phyloP scores from a whole-genome alignment of 2,329 filamentous ascomycete species.

The Fusarium nisikadoi region DNA sequence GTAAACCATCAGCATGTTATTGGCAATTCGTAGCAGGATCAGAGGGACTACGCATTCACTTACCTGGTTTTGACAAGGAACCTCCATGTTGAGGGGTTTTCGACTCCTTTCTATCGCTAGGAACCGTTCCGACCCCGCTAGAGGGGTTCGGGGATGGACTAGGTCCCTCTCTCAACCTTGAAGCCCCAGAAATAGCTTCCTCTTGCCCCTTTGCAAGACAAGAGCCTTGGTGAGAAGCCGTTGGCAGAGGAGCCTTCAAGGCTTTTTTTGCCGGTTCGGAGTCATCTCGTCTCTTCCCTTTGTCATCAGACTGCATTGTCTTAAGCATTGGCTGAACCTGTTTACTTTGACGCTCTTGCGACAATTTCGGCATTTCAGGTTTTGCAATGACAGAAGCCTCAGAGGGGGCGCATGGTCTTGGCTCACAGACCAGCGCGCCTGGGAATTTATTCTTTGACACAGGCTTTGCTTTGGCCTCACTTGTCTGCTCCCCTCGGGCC shows the following conservation, averaged over 20 bases:
- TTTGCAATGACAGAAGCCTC: rapidly evolving
- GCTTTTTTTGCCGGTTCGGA: background rate
- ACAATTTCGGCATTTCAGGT: rapidly evolving
- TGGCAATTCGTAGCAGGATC: background rate
- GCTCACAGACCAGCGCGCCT: too few relatives aligned
- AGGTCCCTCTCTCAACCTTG: background rate
- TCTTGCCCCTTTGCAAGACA: background rate
- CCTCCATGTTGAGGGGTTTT: background rate
- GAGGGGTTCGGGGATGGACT: background rate
- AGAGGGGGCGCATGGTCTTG: rapidly evolving
- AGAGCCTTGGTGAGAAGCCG: rapidly evolving
- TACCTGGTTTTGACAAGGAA: background rate
- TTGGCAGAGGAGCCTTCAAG: rapidly evolving
- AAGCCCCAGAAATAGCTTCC: background rate
- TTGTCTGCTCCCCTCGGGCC: rapidly evolving
- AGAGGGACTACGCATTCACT: background rate
- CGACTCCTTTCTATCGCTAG: background rate
- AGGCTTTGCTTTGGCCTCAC: background rate
- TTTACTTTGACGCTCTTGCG: background rate
- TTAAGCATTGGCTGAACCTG: background rate
- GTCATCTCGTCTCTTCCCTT: background rate
- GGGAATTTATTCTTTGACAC: too few relatives aligned
- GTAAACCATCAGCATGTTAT: background rate
- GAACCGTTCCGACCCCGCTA: too few relatives aligned
- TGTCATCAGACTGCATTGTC: too few relatives aligned